phyloP scores from a whole-genome alignment of 139 green algal genomes.

The Chlamydomonas incerta region DNA sequence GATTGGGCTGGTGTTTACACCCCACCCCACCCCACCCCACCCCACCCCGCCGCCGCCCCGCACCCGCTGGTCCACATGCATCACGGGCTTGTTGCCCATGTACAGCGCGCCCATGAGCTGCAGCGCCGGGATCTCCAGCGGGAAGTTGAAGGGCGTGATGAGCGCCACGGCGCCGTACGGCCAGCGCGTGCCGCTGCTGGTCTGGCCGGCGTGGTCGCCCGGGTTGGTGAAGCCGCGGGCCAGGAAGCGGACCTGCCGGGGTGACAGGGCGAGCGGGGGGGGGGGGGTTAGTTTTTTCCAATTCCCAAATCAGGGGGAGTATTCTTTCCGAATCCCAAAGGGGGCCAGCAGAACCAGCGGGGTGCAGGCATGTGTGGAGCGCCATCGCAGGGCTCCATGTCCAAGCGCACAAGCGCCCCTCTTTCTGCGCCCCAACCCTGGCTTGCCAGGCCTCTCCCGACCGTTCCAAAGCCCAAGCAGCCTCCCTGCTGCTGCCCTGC shows the following conservation, averaged over 20 bases:
- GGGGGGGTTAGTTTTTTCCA: not conserved
- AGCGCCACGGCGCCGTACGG: constrained; percentile 92
- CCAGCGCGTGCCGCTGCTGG: constrained; percentile 86
- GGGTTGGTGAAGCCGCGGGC: constrained; percentile 87
- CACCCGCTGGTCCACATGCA: constrained; percentile 92
- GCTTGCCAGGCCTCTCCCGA: no score
- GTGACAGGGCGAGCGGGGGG: not conserved
- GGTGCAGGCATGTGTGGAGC: no score
- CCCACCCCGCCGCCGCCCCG: not conserved
- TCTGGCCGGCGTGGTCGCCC: constrained; percentile 93
- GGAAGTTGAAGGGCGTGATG: constrained; percentile 99
- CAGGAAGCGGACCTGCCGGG: constrained; percentile 88
- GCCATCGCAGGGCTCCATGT: no score
- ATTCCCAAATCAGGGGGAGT: no score
- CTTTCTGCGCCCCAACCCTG: no score
- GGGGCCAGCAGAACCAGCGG: no score
- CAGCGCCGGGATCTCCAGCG: constrained; percentile 96
- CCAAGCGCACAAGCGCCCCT: no score
- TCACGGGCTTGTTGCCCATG: constrained; percentile 98
- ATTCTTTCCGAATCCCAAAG: no score
- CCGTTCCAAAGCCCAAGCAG: no score
- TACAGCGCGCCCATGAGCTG: constrained; percentile 98
- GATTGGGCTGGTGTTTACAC: no score
- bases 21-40: not conserved
- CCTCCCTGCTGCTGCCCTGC: no score